Evolutionary conservation across 225 moss, liverwort and hornwort genomes (phyloP), one percentile per base, ranked within the genome.

Genomic region (Bryoerythrophyllum caledonicum): DNA sequence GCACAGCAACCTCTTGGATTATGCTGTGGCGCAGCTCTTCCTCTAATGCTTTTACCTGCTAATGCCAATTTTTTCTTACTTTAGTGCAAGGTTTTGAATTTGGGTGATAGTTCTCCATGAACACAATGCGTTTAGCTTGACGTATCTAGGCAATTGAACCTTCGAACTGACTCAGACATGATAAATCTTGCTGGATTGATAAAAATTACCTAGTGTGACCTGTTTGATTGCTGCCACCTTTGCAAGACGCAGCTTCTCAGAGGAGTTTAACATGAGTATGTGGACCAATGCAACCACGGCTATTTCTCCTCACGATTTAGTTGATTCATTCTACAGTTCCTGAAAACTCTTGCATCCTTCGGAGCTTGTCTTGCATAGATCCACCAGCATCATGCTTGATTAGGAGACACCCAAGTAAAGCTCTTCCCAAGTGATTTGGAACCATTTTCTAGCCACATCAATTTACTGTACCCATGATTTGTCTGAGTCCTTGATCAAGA

Each of bases 161-260:
- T 32, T 32, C 5, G 5, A 32, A 8, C 19, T 19, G 37, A n/a
- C 11, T 38, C 21, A 19, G 8, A 25, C 48, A 61, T 35, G 48
- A 49, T 32, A 5, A 1, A 32, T 32, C 32, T 32, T 32, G 32
- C 4, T 32, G 32, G 32, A 32, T 32, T 32, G 5, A 32, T 53
- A 35, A 46, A 16, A 48, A 5, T 5, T 8, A 38, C 1, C 51
- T 0, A 56, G 25, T 40, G 56, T 43, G 27, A 79, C 75, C 75
- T 82, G 60, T 71, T 79, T 71, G 7, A 44, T 75, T 52, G 61
- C 75, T 55, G 71, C 74, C 28, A 82, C 16, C 71, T 71, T 60
- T 1, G 54, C 53, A 24, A 65, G 64, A 64, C 66, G 74, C 55
- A 71, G 60, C 65, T 66, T 70, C 32, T 35, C n/a, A 23, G 48